Percentiles rank a stretch among this genome's conserved stretches.
These are phyloP conservation scores for Clathrus columnatus DNA, from an alignment of 768 basidiomycete genomes.

Conservation along the genomic window DNA sequence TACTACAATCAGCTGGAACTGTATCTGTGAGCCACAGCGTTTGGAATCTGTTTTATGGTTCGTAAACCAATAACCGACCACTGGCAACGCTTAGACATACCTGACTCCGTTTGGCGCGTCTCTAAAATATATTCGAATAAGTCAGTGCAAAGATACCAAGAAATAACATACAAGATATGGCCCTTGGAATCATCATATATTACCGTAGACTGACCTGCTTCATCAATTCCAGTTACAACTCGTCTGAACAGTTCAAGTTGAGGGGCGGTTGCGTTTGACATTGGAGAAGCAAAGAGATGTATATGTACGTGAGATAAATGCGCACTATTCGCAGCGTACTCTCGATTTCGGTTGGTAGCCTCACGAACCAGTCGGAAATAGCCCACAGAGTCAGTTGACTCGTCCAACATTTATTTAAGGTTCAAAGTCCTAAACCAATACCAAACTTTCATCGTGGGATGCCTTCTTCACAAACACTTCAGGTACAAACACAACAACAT, in stretches of 20 bases:
- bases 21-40: slow-evolving; percentile 1
- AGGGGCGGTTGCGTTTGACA: not conserved
- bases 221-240: slow-evolving; percentile 1
- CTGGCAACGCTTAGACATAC: too few species aligned
- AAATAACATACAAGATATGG: not conserved
- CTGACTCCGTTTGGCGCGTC: not conserved
- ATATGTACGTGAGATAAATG: not conserved
- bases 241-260: too few species aligned
- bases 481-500: too few species aligned
- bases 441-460: too few species aligned
- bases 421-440: too few species aligned
- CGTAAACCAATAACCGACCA: too few species aligned
- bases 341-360: too few species aligned
- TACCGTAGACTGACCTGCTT: not conserved
- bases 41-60: not conserved
- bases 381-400: too few species aligned
- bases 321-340: too few species aligned
- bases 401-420: too few species aligned
- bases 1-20: slow-evolving; percentile 1
- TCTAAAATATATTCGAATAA: not conserved
- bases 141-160: not conserved
- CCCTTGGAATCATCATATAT: slow-evolving; percentile 5
- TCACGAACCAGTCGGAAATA: too few species aligned
- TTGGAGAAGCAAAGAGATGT: not conserved
- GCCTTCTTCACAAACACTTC: too few species aligned